Conservation (phyloP, 345 rosid genomes). For the Erucastrum elatum region DNA sequence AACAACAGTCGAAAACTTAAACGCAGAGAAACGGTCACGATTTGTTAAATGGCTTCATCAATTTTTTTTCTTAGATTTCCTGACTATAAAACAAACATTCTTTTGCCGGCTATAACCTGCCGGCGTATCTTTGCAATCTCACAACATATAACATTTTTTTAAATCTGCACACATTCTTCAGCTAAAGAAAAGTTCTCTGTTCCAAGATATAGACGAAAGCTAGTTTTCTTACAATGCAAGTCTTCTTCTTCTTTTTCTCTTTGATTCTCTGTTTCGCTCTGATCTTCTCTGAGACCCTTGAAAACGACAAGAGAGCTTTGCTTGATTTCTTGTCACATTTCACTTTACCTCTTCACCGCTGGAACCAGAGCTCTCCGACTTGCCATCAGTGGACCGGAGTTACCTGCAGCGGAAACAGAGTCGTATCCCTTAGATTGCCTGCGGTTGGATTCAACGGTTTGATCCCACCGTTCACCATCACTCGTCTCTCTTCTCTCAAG, state of each 20-base stretch:
- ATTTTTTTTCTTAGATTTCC: background rate
- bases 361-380: conserved; percentile 56
- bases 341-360: conserved; percentile 47
- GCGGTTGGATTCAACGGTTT: conserved; percentile 74
- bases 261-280: conserved; percentile 43
- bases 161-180: background rate
- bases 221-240: conserved; percentile 36
- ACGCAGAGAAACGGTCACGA: conserved; percentile 28
- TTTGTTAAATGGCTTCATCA: conserved; percentile 17
- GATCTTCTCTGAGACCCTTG: conserved; percentile 46
- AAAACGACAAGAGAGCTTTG: conserved; percentile 73
- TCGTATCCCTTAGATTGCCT: conserved; percentile 73
- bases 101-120: conserved; percentile 35
- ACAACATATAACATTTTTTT: background rate
- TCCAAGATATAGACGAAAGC: conserved; percentile 16
- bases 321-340: conserved; percentile 56
- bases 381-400: conserved; percentile 79
- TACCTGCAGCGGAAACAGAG: conserved; percentile 54
- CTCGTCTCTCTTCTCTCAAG: conserved; percentile 72
- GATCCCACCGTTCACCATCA: conserved; percentile 68
- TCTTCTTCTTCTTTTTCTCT: conserved; percentile 34
- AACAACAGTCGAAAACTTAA: conserved; percentile 4
- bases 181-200: conserved; percentile 11
- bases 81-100: conserved; percentile 17
- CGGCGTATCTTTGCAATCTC: conserved; percentile 13